Percentiles rank a stretch among this genome's conserved stretches.
Conservation (phyloP, 139 green algal species). For the Bryopsis sp. region DNA sequence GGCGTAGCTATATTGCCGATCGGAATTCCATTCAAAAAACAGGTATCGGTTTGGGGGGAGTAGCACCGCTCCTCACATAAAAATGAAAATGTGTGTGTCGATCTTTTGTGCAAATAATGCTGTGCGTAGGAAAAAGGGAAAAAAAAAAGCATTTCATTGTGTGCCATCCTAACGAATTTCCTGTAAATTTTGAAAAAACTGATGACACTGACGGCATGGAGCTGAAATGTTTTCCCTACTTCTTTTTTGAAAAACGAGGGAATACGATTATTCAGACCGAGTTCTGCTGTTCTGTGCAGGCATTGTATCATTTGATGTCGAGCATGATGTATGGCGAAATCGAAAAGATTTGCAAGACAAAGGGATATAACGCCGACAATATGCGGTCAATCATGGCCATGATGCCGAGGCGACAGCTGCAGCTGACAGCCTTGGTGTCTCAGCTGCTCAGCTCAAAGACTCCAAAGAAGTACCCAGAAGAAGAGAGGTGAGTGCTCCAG, state of each 20-base stretch:
- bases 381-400: neutral
- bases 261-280: no score
- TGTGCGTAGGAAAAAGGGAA: no score
- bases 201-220: no score
- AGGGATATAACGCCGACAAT: neutral
- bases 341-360: neutral
- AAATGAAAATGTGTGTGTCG: no score
- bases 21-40: neutral
- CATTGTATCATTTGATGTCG: neutral
- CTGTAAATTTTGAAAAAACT: no score
- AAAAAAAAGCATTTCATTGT: neutral
- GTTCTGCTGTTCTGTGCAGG: neutral
- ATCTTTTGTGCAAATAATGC: no score
- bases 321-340: neutral
- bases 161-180: neutral
- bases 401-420: conserved; percentile 5
- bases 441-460: conserved; percentile 11
- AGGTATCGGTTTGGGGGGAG: no score
- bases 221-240: no score
- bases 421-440: conserved; percentile 11
- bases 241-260: no score
- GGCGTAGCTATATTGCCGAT: neutral
- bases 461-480: conserved; percentile 18
- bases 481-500: conserved; percentile 5
- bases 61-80: no score